Evolutionary conservation across 768 basidiomycete species (phyloP).

Genomic region (Dioszegia aurantiaca): DNA sequence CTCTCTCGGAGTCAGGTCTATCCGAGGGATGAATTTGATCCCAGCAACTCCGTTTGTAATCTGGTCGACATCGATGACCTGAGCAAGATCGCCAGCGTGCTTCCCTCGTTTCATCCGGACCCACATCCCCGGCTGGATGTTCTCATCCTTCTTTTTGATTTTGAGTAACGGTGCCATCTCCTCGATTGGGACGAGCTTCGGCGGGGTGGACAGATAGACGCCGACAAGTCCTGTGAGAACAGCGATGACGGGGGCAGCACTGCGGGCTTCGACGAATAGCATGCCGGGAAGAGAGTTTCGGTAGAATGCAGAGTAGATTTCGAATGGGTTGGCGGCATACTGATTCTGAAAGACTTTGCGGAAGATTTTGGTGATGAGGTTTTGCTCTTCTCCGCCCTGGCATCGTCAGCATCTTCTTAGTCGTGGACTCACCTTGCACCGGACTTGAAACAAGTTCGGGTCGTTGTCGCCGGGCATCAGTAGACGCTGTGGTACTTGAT

Average conservation of each 20-base stretch:
- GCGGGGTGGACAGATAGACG: constrained; percentile 73
- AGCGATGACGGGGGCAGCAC: constrained; percentile 75
- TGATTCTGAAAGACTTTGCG: constrained; percentile 85
- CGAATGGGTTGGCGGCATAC: constrained; percentile 70
- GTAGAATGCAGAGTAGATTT: constrained; percentile 91
- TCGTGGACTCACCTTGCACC: constrained; percentile 69
- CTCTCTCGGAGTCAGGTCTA: constrained; percentile 89
- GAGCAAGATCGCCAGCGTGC: constrained; percentile 90
- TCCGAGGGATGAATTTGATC: constrained; percentile 92
- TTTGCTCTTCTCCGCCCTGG: constrained; percentile 85
- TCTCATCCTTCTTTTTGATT: constrained; percentile 89
- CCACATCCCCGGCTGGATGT: constrained; percentile 83
- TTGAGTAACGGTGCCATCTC: constrained; percentile 96
- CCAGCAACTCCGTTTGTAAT: constrained; percentile 88
- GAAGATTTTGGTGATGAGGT: constrained; percentile 90
- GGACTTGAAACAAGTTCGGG: constrained; percentile 90
- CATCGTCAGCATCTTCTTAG: background rate
- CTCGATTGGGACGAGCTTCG: constrained; percentile 77
- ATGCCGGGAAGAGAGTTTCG: constrained; percentile 91
- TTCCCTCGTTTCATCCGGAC: constrained; percentile 91
- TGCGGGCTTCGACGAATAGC: constrained; percentile 93
- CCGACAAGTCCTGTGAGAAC: constrained; percentile 90
- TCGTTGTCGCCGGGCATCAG: constrained; percentile 97
- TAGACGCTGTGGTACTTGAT: constrained; percentile 83
- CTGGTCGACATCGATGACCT: constrained; percentile 84